Evolutionary conservation across 2,329 filamentous ascomycete genomes (phyloP).

Genomic region (Mollisia scopiformis): DNA sequence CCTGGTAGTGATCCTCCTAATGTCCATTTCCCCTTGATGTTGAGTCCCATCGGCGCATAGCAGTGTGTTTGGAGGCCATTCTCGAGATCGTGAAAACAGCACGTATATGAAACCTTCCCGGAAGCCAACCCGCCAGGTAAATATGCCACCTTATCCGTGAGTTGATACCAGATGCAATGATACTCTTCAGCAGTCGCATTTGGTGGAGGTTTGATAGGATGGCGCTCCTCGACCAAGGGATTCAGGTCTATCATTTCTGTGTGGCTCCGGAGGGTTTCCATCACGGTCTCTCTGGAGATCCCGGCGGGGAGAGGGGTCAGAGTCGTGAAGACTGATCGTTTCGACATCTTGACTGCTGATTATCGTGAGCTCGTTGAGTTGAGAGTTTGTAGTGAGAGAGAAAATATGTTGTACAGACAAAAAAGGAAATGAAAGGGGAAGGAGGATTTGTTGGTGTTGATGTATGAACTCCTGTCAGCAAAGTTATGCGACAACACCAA

Average conservation of each 20-base stretch:
- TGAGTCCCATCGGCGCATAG: conserved; percentile 80
- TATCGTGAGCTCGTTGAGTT: conserved; percentile 1
- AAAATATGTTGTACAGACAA: neutral
- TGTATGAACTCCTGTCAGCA: neutral
- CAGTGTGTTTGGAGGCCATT: conserved; percentile 80
- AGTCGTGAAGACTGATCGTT: conserved; percentile 68
- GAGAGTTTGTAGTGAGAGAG: neutral
- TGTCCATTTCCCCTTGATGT: conserved; percentile 79
- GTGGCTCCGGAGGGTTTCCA: conserved; percentile 79
- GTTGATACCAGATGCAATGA: conserved; percentile 74
- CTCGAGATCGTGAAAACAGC: conserved; percentile 76
- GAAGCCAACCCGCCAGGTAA: conserved; percentile 66
- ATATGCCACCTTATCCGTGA: conserved; percentile 78
- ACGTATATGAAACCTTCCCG: conserved; percentile 76
- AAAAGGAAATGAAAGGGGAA: neutral
- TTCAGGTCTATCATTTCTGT: conserved; percentile 86
- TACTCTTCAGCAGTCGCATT: conserved; percentile 72
- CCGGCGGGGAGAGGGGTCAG: conserved; percentile 75
- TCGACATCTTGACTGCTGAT: conserved; percentile 28
- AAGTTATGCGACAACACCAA: neutral
- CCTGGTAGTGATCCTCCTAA: conserved; percentile 73
- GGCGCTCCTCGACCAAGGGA: conserved; percentile 76
- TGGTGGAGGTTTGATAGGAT: conserved; percentile 67
- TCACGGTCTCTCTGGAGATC: conserved; percentile 69
- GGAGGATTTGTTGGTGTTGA: neutral